Conservation (phyloP, 1,284 basidiomycete genomes). For the Heterobasidion parviporum region DNA sequence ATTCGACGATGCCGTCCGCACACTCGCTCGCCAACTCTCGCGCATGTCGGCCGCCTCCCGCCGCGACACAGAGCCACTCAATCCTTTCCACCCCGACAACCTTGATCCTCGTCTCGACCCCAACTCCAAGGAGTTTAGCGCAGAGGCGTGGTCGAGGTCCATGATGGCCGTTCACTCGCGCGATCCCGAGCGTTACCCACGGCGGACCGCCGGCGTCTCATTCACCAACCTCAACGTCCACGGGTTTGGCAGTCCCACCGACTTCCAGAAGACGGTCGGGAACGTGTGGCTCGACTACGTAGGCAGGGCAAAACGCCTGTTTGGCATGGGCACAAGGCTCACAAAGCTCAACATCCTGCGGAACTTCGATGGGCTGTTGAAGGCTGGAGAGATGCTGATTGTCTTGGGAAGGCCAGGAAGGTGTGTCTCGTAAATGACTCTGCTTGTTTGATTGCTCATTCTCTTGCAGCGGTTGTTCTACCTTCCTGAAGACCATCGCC, state of each 20-base stretch:
- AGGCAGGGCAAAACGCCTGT: conserved; percentile 21
- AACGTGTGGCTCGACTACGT: conserved; percentile 26
- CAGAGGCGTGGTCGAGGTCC: background rate
- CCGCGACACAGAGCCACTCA: background rate
- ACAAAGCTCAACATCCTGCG: conserved; percentile 33
- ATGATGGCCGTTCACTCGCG: background rate
- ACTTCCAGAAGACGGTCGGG: conserved; percentile 37
- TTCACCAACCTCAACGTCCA: conserved; percentile 34
- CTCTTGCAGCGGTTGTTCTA: conserved; percentile 45
- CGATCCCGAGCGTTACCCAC: conserved; percentile 1
- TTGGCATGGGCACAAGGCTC: conserved; percentile 23
- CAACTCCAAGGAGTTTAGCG: background rate
- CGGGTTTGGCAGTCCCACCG: conserved; percentile 33
- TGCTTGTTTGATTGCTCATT: conserved; percentile 38
- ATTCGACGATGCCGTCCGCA: background rate
- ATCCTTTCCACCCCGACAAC: background rate
- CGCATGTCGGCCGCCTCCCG: no score
- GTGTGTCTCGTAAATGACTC: conserved; percentile 38
- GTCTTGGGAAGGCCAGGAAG: background rate
- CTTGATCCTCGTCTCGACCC: background rate
- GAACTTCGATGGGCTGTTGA: conserved; percentile 23
- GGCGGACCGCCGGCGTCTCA: conserved; percentile 17
- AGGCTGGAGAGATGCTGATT: background rate
- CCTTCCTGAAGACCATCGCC: conserved; percentile 46
- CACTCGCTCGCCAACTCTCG: no score